Percentiles rank a stretch among this genome's conserved stretches.
phyloP scores from a whole-genome alignment of 2,329 filamentous ascomycete genomes.

The Neofusicoccum umdonicola region DNA sequence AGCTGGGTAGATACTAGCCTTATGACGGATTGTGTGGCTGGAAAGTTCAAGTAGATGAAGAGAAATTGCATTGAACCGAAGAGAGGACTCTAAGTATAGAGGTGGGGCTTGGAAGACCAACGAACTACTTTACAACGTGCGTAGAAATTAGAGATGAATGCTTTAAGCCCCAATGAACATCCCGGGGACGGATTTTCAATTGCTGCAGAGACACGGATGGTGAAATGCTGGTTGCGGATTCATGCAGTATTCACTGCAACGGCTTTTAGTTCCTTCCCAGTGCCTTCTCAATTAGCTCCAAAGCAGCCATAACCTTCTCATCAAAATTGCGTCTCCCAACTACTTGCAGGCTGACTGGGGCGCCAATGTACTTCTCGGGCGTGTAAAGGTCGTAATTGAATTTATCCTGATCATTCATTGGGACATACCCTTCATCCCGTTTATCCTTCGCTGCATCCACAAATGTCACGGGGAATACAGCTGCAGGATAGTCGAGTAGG shows the following conservation, averaged over 20 bases:
- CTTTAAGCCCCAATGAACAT: no score
- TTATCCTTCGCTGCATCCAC: not conserved
- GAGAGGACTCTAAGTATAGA: no score
- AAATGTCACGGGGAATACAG: slow-evolving; percentile 39
- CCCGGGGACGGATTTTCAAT: no score
- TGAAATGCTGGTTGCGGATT: no score
- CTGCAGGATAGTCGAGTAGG: no score
- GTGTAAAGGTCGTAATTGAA: slow-evolving; percentile 29
- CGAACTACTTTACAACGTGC: no score
- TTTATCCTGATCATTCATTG: slow-evolving; percentile 47
- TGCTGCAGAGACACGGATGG: no score
- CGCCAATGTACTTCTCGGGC: slow-evolving; percentile 49
- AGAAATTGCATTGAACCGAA: no score
- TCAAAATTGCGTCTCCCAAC: slow-evolving; percentile 54
- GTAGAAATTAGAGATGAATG: no score
- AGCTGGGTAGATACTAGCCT: not conserved
- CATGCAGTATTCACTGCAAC: no score
- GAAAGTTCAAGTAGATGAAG: not conserved
- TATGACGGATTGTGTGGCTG: not conserved
- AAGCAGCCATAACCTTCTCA: slow-evolving; percentile 49
- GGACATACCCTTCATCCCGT: not conserved
- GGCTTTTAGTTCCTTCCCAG: no score
- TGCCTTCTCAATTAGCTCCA: slow-evolving; percentile 25
- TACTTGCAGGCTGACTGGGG: slow-evolving; percentile 54
- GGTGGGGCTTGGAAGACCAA: no score